Evolutionary conservation across 441 rosid genomes (phyloP), one percentile per base, ranked within the genome.

Genomic region (Daphne laureola): DNA sequence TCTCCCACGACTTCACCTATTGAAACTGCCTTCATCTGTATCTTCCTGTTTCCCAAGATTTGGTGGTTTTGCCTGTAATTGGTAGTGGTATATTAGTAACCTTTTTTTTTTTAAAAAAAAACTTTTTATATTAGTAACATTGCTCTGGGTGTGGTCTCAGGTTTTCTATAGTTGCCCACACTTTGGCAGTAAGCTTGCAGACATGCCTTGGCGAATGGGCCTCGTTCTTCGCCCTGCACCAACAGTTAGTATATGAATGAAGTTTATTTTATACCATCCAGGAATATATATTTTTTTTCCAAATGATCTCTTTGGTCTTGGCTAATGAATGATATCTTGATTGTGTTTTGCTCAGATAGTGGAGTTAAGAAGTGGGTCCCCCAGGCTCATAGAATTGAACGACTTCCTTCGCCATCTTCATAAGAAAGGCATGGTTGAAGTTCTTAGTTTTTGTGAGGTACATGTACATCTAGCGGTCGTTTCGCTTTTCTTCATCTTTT

Each of bases 191-290:
- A 90, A 83, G 68, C 77, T 93, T 58, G 99, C 99, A 42, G 99
- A 93, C 72, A 80, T 93, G 97, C 99, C 97, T 21, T 89, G 90
- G 96, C 84, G 93, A 59, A 90, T 90, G 96, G 97, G 97, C 52
- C 89, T 90, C 44, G 95, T 93, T 67, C 57, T 90, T 18, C 97
- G 97, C 14, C 97, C 99, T 2, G 99, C 96, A 67, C 99, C 97
- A 69, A 77, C 83, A 56, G 97, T 93, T 31, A 78, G 99, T 78
- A 64, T 23, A 35, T 21, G 59, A 56, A 48, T 31, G 53, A 38
- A 43, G 23, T 59, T 17, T 17, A 16, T 18, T 59, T 51, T 58
- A 23, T 9, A 54, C 14, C 41, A 17, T 12, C 21, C 8, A 13
- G 45, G 3, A 36, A 36, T 46, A 17, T 66, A 16, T 15, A 18